These are phyloP conservation scores for Sporobolomyces pararoseus DNA, from an alignment of 768 basidiomycete species.

Conservation along the genomic window DNA sequence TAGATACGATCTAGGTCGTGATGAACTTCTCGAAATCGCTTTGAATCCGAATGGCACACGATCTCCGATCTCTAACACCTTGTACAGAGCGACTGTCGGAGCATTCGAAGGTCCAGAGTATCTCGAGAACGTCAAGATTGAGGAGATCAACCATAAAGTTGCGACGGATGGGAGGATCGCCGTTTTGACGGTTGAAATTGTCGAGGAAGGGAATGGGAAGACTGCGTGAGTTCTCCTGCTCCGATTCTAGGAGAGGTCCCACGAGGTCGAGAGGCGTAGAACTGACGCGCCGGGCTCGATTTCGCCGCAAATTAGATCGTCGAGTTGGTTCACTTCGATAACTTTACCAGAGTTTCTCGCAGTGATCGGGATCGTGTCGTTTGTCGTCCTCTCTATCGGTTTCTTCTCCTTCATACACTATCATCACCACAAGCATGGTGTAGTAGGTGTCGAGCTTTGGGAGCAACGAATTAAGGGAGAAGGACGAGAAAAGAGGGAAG, in stretches of 20 bases:
- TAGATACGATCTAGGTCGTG: slow-evolving; percentile 7
- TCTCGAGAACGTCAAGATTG: neutral
- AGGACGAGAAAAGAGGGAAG: neutral
- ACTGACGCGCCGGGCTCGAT: too few relatives aligned
- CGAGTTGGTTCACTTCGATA: slow-evolving; percentile 13
- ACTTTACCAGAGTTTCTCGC: neutral
- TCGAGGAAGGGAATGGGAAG: slow-evolving; percentile 4
- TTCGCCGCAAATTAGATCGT: too few relatives aligned
- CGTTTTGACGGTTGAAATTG: neutral
- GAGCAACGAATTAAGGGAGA: neutral
- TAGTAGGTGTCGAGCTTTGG: neutral
- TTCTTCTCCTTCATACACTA: slow-evolving; percentile 2
- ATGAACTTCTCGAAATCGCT: slow-evolving; percentile 7
- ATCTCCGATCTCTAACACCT: neutral
- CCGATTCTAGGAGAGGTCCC: neutral
- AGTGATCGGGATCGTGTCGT: neutral
- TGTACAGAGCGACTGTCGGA: neutral
- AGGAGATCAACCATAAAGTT: slow-evolving; percentile 5
- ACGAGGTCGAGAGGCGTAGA: too few relatives aligned
- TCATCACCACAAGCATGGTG: neutral
- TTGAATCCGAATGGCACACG: neutral
- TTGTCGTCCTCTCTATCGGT: neutral
- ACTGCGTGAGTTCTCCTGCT: slow-evolving; percentile 1
- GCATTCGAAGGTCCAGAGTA: neutral
- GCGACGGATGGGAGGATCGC: slow-evolving; percentile 11